phyloP scores from a whole-genome alignment of 352 stramenopile genomes.

The Globisporangium acanthophoron region DNA sequence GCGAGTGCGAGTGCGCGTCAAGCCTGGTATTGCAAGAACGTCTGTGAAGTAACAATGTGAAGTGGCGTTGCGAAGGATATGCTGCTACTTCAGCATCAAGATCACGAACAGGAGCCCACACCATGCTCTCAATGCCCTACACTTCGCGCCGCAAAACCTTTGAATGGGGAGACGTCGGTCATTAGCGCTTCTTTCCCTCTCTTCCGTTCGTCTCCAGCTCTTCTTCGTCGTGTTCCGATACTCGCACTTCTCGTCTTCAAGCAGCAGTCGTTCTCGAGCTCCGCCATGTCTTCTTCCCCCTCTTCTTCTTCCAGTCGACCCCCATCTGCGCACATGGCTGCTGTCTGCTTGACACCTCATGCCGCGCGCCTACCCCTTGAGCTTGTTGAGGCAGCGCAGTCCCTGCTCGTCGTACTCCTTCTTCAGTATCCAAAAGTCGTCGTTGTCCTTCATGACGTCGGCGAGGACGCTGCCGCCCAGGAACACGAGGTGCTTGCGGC shows the following conservation, averaged over 20 bases:
- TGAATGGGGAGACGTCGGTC: no score
- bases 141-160: no score
- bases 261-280: not conserved
- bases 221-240: not conserved
- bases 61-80: no score
- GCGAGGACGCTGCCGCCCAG: constrained; percentile 90
- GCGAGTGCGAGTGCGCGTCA: not conserved
- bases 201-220: not conserved
- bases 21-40: no score
- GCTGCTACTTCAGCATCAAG: no score
- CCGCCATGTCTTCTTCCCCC: not conserved
- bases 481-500: constrained; percentile 95
- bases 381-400: constrained; percentile 76
- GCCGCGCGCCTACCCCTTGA: constrained; percentile 30
- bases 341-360: not conserved
- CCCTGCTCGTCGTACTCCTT: constrained; percentile 93
- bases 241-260: not conserved
- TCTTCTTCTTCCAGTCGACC: not conserved
- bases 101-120: no score
- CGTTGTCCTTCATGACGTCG: constrained; percentile 92
- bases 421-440: constrained; percentile 94
- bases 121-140: no score
- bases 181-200: not conserved
- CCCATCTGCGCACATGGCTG: constrained; percentile 39
- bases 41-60: no score